Percentiles rank a stretch among this genome's conserved stretches.
Conservation (phyloP, 768 basidiomycete genomes). For the Kwoniella sp. region DNA sequence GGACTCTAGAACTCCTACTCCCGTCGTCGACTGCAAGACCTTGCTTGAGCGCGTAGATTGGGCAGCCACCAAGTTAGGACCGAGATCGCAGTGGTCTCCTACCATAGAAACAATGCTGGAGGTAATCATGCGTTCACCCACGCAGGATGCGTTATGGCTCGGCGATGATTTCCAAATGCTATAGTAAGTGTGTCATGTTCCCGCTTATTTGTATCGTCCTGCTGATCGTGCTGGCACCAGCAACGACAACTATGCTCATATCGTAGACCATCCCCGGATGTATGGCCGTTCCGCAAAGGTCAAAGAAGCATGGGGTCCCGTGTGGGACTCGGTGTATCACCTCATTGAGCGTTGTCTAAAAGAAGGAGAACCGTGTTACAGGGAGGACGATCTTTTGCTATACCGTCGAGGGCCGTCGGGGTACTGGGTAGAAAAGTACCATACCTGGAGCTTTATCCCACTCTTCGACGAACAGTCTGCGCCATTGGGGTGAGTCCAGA, state of each 20-base stretch:
- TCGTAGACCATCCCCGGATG: conserved; percentile 30
- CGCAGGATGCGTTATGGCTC: conserved; percentile 44
- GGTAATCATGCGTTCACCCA: conserved; percentile 24
- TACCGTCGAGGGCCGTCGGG: conserved; percentile 26
- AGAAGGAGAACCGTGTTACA: conserved; percentile 19
- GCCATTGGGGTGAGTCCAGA: conserved; percentile 19
- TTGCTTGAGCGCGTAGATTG: conserved; percentile 36
- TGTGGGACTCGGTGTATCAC: conserved; percentile 25
- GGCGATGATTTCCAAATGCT: conserved; percentile 36
- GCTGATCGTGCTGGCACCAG: conserved; percentile 9
- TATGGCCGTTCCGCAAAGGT: conserved; percentile 23
- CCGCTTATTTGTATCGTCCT: background rate
- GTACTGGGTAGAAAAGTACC: conserved; percentile 31
- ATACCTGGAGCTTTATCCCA: conserved; percentile 38
- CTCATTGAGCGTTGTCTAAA: conserved; percentile 24
- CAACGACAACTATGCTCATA: conserved; percentile 27
- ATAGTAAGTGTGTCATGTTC: conserved; percentile 34
- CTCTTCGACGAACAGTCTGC: conserved; percentile 14
- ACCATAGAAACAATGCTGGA: conserved; percentile 30
- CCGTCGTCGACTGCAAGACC: conserved; percentile 11
- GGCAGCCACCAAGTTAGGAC: conserved; percentile 37
- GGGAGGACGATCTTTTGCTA: conserved; percentile 26
- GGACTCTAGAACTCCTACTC: background rate
- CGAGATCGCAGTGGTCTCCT: conserved; percentile 31
- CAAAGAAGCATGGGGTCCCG: conserved; percentile 30